Evolutionary conservation across 1,284 basidiomycete species (phyloP).

Genomic region (Mycena sp.): DNA sequence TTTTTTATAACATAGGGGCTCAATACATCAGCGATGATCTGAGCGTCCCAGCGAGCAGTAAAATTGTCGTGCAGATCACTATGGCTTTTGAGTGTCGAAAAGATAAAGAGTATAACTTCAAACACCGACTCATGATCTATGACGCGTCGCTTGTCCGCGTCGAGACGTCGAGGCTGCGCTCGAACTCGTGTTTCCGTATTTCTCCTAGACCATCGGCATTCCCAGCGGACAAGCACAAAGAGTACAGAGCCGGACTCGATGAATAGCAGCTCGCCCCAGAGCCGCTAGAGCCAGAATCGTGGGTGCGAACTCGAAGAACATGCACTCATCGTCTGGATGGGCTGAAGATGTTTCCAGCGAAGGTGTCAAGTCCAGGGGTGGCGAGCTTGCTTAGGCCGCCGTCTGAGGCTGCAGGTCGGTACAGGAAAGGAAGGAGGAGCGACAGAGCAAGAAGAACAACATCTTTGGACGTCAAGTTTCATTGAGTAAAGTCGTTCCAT

Average conservation of each 20-base stretch:
- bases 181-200: conserved; percentile 72
- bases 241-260: conserved; percentile 42
- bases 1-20: conserved; percentile 65
- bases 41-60: conserved; percentile 70
- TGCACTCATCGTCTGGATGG: conserved; percentile 92
- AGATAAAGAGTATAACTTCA: conserved; percentile 9
- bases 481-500: too few species aligned
- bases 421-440: conserved; percentile 42
- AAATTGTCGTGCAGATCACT: conserved; percentile 87
- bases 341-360: conserved; percentile 67
- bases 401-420: conserved; percentile 33
- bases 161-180: conserved; percentile 67
- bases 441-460: conserved; percentile 42
- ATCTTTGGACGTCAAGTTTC: too few species aligned
- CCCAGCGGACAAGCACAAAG: conserved; percentile 72
- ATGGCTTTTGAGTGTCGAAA: not conserved
- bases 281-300: conserved; percentile 66
- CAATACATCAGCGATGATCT: conserved; percentile 69
- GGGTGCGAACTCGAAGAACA: conserved; percentile 95
- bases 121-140: conserved; percentile 76
- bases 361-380: conserved; percentile 14
- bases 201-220: conserved; percentile 86
- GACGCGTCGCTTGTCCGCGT: conserved; percentile 61
- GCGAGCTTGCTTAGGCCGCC: conserved; percentile 11
- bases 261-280: conserved; percentile 7